Evolutionary conservation across 352 stramenopile species (phyloP).

Genomic region (Pythium apleroticum): DNA sequence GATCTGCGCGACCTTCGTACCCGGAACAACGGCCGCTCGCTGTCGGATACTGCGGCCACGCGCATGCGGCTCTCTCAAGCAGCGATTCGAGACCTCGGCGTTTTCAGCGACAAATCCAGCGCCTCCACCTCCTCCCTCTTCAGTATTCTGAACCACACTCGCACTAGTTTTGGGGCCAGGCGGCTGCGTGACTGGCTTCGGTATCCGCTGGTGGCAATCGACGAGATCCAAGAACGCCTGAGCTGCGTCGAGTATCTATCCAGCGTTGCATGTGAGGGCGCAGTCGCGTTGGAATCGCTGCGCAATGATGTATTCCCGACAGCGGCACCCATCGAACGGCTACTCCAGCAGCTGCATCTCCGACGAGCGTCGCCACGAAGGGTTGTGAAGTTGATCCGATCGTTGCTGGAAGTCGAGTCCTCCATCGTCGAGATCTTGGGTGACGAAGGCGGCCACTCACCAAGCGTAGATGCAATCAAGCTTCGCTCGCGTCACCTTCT

Average conservation of each 20-base stretch:
- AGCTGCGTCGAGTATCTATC: slow-evolving; percentile 8
- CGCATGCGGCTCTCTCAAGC: background rate
- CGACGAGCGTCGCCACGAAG: slow-evolving; percentile 8
- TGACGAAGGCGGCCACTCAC: background rate
- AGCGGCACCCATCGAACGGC: background rate
- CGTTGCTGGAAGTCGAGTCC: background rate
- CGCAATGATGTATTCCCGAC: slow-evolving; percentile 4
- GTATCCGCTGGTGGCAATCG: slow-evolving; percentile 7
- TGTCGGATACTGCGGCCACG: background rate
- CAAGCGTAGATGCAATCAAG: background rate
- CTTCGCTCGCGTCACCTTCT: slow-evolving; percentile 1
- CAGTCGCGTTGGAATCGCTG: slow-evolving; percentile 9
- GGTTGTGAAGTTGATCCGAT: slow-evolving; percentile 4
- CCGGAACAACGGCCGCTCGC: background rate
- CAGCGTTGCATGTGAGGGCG: background rate
- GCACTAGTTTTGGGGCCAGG: slow-evolving; percentile 16
- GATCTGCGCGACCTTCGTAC: background rate
- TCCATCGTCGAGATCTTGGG: background rate
- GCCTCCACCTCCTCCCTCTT: slow-evolving; percentile 20
- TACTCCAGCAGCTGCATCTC: slow-evolving; percentile 15
- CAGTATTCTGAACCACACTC: slow-evolving; percentile 20
- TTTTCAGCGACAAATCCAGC: background rate
- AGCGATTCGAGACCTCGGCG: background rate
- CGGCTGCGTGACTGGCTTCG: slow-evolving; percentile 16
- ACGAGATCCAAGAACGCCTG: slow-evolving; percentile 18